phyloP scores from a whole-genome alignment of 352 stramenopile species.

The Pythium sukuiense region DNA sequence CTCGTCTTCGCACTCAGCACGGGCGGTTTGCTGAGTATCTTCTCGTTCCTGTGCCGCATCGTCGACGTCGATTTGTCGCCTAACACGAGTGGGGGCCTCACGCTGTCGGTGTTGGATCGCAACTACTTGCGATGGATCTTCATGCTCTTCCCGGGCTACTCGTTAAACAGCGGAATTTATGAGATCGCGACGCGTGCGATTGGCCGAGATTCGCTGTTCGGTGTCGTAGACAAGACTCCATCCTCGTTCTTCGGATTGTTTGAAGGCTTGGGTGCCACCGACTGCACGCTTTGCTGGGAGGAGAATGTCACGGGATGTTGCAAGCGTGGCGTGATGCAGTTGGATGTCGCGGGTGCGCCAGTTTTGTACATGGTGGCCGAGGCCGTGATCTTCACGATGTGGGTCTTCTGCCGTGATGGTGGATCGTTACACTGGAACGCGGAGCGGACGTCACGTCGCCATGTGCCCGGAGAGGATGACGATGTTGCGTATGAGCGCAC shows the following conservation, averaged over 20 bases:
- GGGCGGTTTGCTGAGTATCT: conserved; percentile 60
- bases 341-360: conserved; percentile 45
- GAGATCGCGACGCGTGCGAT: conserved; percentile 66
- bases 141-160: conserved; percentile 63
- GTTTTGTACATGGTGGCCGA: conserved; percentile 48
- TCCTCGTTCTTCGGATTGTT: conserved; percentile 56
- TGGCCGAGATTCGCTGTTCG: conserved; percentile 40
- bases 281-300: conserved; percentile 49
- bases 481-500: conserved; percentile 38
- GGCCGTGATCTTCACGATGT: conserved; percentile 39
- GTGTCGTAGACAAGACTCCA: conserved; percentile 25
- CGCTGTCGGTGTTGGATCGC: conserved; percentile 49
- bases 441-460: background rate
- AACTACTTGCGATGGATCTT: conserved; percentile 75
- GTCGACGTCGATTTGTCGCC: conserved; percentile 37
- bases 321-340: conserved; percentile 37
- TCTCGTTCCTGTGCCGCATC: conserved; percentile 70
- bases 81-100: conserved; percentile 24
- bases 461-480: conserved; percentile 29
- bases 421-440: conserved; percentile 41
- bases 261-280: conserved; percentile 37
- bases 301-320: conserved; percentile 34
- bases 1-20: conserved; percentile 55
- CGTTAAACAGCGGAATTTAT: conserved; percentile 60
- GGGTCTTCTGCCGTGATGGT: conserved; percentile 53